These are phyloP conservation scores for Alternaria consortialis DNA, from an alignment of 2,329 filamentous ascomycete genomes.

Conservation along the genomic window DNA sequence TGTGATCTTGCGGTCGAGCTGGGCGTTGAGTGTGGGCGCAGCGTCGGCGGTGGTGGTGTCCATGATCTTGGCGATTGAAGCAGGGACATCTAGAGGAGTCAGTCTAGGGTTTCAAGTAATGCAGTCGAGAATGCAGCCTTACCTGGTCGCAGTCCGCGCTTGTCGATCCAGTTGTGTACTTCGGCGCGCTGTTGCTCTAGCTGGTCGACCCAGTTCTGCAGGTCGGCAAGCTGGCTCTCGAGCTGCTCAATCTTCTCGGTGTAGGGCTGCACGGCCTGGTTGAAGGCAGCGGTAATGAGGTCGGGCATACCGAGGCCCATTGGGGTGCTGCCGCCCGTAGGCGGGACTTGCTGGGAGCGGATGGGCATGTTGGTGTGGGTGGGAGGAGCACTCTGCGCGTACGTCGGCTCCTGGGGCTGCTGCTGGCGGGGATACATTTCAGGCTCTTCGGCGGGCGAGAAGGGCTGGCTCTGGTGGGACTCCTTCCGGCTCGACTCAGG, in stretches of 20 bases:
- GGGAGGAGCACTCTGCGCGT: constrained; percentile 30
- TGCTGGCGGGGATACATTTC: constrained; percentile 58
- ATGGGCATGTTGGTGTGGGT: constrained; percentile 34
- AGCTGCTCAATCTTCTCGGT: constrained; percentile 63
- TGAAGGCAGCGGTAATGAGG: constrained; percentile 62
- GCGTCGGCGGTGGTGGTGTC: constrained; percentile 60
- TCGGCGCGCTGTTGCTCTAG: constrained; percentile 62
- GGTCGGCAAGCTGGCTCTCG: constrained; percentile 61
- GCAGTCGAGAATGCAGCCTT: constrained; percentile 22
- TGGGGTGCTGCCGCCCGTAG: constrained; percentile 27
- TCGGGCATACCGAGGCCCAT: constrained; percentile 59
- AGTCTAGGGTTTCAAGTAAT: constrained; percentile 9
- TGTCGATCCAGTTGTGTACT: constrained; percentile 65
- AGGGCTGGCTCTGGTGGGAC: constrained; percentile 42
- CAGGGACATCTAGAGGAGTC: constrained; percentile 58
- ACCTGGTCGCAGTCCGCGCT: constrained; percentile 63
- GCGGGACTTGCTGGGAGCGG: constrained; percentile 36
- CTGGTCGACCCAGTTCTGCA: constrained; percentile 60
- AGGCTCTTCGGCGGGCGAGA: constrained; percentile 40
- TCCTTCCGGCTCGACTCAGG: constrained; percentile 52
- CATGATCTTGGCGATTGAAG: constrained; percentile 63
- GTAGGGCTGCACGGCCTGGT: constrained; percentile 62
- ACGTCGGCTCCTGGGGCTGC: constrained; percentile 51
- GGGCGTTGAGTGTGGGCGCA: constrained; percentile 62
- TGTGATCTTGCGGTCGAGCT: constrained; percentile 66